Conservation (phyloP, 2,329 filamentous ascomycete species). For the Fusarium pseudograminearum region DNA sequence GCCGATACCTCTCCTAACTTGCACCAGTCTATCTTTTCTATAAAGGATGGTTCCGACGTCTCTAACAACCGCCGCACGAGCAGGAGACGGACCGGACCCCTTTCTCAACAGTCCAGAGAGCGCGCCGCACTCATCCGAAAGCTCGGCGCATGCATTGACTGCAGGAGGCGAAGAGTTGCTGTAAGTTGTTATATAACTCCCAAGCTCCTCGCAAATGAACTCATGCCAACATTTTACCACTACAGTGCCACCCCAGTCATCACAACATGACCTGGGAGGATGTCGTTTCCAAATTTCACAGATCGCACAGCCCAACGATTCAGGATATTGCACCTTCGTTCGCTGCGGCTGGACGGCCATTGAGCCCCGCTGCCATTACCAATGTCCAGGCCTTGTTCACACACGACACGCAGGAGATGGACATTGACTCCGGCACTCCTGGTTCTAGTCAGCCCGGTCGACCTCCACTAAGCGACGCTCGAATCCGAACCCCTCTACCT, state of each 20-base stretch:
- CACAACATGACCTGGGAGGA: conserved; percentile 73
- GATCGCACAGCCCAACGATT: conserved; percentile 63
- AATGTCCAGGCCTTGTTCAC: conserved; percentile 56
- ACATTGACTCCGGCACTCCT: conserved; percentile 59
- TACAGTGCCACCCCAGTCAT: conserved; percentile 69
- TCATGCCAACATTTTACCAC: conserved; percentile 38
- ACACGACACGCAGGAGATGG: conserved; percentile 66
- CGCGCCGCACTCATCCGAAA: conserved; percentile 71
- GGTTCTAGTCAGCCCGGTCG: conserved; percentile 54
- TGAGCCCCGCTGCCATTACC: conserved; percentile 59
- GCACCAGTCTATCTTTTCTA: conserved; percentile 66
- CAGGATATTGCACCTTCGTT: conserved; percentile 62
- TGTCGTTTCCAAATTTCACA: conserved; percentile 65
- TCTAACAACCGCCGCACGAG: conserved; percentile 66
- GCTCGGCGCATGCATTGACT: conserved; percentile 68
- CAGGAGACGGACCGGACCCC: conserved; percentile 69
- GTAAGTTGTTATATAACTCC: conserved; percentile 60
- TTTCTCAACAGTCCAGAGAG: conserved; percentile 69
- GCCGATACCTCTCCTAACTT: conserved; percentile 64
- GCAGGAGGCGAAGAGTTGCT: conserved; percentile 67
- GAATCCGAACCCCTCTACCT: conserved; percentile 67
- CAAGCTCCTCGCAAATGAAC: conserved; percentile 5
- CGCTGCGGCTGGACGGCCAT: conserved; percentile 56
- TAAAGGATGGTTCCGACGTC: conserved; percentile 67
- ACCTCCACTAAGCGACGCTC: conserved; percentile 59